Percentiles rank a stretch among this genome's conserved stretches.
These are phyloP conservation scores for Boletus smithii DNA, from an alignment of 1,284 basidiomycete species.

Conservation along the genomic window DNA sequence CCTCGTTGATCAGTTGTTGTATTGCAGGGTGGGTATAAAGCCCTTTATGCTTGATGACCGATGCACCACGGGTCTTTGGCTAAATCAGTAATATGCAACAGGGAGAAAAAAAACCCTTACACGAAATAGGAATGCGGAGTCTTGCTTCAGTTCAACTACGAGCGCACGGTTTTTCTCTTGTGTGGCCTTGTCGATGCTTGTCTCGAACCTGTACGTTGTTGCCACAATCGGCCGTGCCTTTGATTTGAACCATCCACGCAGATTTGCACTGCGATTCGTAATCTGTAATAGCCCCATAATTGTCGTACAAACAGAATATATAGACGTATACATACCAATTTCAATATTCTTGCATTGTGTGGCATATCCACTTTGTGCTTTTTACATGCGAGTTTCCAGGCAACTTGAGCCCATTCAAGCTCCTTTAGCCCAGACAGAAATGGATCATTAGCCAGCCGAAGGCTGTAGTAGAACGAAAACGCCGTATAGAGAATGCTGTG, in stretches of 20 bases:
- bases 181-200: neutral
- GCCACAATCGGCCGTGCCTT: neutral
- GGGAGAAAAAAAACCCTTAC: neutral
- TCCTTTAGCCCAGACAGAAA: too few relatives aligned
- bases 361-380: too few relatives aligned
- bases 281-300: too few relatives aligned
- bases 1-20: neutral
- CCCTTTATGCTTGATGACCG: neutral
- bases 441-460: too few relatives aligned
- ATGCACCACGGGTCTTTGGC: neutral
- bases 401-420: too few relatives aligned
- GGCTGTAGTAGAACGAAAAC: too few relatives aligned
- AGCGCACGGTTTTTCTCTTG: neutral
- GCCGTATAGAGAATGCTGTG: too few relatives aligned
- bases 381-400: too few relatives aligned
- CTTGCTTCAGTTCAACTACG: neutral
- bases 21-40: neutral
- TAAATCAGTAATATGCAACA: too few relatives aligned
- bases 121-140: neutral
- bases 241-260: neutral
- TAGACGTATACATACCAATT: too few relatives aligned
- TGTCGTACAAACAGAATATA: too few relatives aligned
- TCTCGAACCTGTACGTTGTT: neutral
- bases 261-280: neutral
- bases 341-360: too few relatives aligned